Base-by-base conservation (phyloP, 2,329 filamentous ascomycete species). In the Teratosphaeria nubilosa region DNA sequence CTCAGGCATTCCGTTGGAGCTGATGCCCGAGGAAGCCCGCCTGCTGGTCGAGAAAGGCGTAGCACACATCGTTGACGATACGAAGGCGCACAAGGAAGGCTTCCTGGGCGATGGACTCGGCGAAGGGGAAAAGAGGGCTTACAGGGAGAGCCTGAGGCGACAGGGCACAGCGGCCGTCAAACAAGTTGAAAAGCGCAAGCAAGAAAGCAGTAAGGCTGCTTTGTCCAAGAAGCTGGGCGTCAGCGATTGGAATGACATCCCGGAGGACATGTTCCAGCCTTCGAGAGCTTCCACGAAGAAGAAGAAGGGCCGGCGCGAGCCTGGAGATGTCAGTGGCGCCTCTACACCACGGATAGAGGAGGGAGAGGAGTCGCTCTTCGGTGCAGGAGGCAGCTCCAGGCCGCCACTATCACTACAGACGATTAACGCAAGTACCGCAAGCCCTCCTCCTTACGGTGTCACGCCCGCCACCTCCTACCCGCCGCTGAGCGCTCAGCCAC, bases 11-110 rank as follows among this genome's bases (percentile, higher is more conserved):
- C 94, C 94, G 2, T 76, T 97, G 27, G 88, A 96, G 77, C 79
- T 99, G 51, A 89, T 94, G 77, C 86, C 90, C 1, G 94, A 97
- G 75, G 94, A 99, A 77, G 91, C 87, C 3, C 82, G 85, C 63
- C 76, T 94, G 56, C 80, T 99, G 30, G 85, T 95, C 59, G 86
- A 90, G 64, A 86, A 86, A 65, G 84, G 83, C 59, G 82, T 85
- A 65, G 92, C 85, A 50, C 90, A 87, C 73, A 80, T 96, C 65
- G 85, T 92, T 66, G 90, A 96, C 71, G 91, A 95, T 74, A 78
- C 80, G 56, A 78, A 81, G 56, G 84, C 82, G 64, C 94, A 97
- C 73, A 79, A 82, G 41, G 71, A 81, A 45, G 82, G 80, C 53
- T 81, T 95, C 64, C 75, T 80, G 56, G 64, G 62, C 25, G 54